Conservation (phyloP, 176 grass and related monocot genomes). For the Saccharum spontaneum region DNA sequence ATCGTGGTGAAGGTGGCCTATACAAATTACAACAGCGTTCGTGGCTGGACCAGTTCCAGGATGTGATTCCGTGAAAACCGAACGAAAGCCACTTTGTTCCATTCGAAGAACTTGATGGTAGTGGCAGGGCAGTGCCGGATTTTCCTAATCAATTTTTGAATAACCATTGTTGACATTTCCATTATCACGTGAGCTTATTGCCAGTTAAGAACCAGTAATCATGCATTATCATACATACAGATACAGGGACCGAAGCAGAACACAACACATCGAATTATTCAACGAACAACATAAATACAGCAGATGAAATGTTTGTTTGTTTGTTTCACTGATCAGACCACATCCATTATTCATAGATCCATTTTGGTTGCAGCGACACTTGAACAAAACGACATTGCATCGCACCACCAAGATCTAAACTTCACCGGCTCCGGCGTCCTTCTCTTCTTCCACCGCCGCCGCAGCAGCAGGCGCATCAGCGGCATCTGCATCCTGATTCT, state of each 20-base stretch:
- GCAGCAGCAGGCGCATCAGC: background rate
- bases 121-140: background rate
- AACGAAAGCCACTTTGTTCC: background rate
- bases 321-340: background rate
- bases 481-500: background rate
- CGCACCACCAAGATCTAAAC: background rate
- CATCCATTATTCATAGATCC: background rate
- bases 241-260: background rate
- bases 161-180: background rate
- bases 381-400: background rate
- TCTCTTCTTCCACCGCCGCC: background rate
- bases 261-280: background rate
- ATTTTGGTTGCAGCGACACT: background rate
- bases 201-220: background rate
- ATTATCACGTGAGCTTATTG: background rate
- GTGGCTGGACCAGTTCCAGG: no score
- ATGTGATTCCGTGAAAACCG: no score
- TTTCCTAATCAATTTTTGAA: background rate
- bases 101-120: background rate
- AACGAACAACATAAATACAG: background rate
- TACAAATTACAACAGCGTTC: no score
- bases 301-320: background rate
- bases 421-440: slow-evolving; percentile 26
- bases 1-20: no score
- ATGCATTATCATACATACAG: no score